A percentile compares a stretch with the other conserved stretches of the same genome.
phyloP scores from a whole-genome alignment of 352 stramenopile genomes.

The Phytophthora cryptogea region DNA sequence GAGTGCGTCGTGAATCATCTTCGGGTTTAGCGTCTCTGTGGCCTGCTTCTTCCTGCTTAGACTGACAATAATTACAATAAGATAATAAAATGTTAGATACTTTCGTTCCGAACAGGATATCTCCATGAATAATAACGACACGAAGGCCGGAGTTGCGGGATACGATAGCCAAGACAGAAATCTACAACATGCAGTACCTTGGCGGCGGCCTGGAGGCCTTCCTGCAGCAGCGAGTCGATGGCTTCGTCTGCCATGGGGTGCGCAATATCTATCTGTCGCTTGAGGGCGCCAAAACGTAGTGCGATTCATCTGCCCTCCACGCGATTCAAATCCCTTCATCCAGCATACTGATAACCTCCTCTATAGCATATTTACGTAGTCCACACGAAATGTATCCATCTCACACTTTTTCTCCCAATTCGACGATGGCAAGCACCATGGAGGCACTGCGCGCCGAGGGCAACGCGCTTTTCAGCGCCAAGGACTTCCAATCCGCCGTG shows the following conservation, averaged over 20 bases:
- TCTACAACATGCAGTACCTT: slow-evolving; percentile 38
- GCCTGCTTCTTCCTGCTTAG: slow-evolving; percentile 31
- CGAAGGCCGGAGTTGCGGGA: not conserved
- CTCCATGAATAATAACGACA: slow-evolving; percentile 2
- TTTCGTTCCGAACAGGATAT: slow-evolving; percentile 8
- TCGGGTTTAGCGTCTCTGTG: slow-evolving; percentile 11
- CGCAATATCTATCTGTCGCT: slow-evolving; percentile 19
- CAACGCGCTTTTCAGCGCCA: slow-evolving; percentile 79
- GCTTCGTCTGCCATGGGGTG: slow-evolving; percentile 67
- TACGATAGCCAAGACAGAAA: slow-evolving; percentile 1
- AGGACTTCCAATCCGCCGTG: slow-evolving; percentile 61
- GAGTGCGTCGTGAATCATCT: slow-evolving; percentile 14
- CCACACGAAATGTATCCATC: slow-evolving; percentile 34
- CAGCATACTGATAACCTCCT: not conserved
- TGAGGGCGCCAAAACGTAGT: slow-evolving; percentile 22
- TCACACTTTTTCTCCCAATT: slow-evolving; percentile 9
- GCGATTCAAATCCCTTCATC: slow-evolving; percentile 20
- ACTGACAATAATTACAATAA: slow-evolving; percentile 10
- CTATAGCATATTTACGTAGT: slow-evolving; percentile 3
- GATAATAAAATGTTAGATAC: not conserved
- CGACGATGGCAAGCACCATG: slow-evolving; percentile 37
- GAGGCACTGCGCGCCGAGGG: slow-evolving; percentile 67
- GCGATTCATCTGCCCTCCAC: slow-evolving; percentile 21
- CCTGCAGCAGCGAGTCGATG: slow-evolving; percentile 83
- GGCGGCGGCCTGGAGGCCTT: slow-evolving; percentile 62